Conservation (phyloP, 108 stramenopile genomes). For the Nitzschia sp. region DNA sequence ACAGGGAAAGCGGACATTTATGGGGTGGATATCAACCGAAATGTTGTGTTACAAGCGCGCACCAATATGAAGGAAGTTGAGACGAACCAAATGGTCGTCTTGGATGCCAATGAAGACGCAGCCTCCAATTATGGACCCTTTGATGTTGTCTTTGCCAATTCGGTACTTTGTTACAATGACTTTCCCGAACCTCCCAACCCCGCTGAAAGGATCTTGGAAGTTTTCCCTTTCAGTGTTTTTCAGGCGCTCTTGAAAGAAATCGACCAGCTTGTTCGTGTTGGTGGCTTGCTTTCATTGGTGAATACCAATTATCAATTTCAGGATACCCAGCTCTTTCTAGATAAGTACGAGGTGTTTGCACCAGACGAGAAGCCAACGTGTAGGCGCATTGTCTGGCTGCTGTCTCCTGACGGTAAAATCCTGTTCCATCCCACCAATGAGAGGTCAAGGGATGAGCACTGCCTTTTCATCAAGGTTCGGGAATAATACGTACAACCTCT, state of each 20-base stretch:
- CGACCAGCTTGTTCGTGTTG: background rate
- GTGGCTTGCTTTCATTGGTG: slow-evolving; percentile 1
- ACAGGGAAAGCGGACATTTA: slow-evolving; percentile 5
- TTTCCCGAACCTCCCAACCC: background rate
- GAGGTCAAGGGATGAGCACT: background rate
- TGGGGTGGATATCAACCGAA: background rate
- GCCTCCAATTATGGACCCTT: background rate
- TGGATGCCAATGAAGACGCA: background rate
- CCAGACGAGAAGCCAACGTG: background rate
- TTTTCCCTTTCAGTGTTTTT: background rate
- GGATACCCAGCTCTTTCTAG: background rate
- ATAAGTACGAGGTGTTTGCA: background rate
- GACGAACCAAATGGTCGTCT: slow-evolving; percentile 1
- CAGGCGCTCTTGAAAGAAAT: background rate
- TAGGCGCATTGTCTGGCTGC: background rate
- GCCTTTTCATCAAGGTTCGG: background rate
- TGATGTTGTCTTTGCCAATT: slow-evolving; percentile 12
- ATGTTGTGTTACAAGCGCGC: background rate
- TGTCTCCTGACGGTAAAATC: background rate
- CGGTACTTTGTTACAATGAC: slow-evolving; percentile 3
- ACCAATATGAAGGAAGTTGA: background rate
- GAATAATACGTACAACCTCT: background rate
- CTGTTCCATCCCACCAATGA: background rate
- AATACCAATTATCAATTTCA: slow-evolving; percentile 5
- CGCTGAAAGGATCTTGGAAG: background rate